phyloP scores from a whole-genome alignment of 2,329 filamentous ascomycete genomes.

The Knufia petricola region DNA sequence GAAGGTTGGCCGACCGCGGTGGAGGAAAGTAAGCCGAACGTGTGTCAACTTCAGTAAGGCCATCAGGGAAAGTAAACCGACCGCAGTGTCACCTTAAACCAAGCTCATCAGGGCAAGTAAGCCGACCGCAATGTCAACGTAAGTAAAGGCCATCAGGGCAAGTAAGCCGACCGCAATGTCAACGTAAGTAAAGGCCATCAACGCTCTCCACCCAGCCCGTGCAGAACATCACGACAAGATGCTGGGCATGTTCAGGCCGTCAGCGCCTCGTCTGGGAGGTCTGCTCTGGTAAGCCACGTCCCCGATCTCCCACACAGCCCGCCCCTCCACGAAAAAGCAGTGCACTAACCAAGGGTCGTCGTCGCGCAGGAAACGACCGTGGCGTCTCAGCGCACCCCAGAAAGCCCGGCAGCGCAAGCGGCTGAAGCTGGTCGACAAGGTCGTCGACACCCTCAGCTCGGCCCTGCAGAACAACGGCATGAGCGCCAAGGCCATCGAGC shows the following conservation, averaged over 20 bases:
- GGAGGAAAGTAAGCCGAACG: no score
- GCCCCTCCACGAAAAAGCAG: no score
- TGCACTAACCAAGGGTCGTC: no score
- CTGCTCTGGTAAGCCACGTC: slow-evolving; percentile 60
- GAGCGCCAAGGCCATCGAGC: slow-evolving; percentile 64
- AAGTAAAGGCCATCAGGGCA: no score
- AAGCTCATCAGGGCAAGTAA: neutral
- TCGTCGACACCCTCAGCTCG: slow-evolving; percentile 72
- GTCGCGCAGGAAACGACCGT: slow-evolving; percentile 95
- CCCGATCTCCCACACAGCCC: no score
- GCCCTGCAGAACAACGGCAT: slow-evolving; percentile 65
- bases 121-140: no score
- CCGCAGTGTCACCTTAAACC: no score
- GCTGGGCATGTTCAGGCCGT: slow-evolving; percentile 69
- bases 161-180: no score
- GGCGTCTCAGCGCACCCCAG: slow-evolving; percentile 84
- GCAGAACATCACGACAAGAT: slow-evolving; percentile 5
- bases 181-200: neutral
- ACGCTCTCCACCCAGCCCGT: neutral
- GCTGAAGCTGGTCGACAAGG: slow-evolving; percentile 71
- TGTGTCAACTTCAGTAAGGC: no score
- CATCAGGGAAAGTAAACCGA: no score
- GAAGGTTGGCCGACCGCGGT: no score
- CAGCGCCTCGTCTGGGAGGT: slow-evolving; percentile 65
- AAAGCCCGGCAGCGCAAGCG: slow-evolving; percentile 79